Conservation (phyloP, 768 basidiomycete genomes). For the Suillus bovinus region DNA sequence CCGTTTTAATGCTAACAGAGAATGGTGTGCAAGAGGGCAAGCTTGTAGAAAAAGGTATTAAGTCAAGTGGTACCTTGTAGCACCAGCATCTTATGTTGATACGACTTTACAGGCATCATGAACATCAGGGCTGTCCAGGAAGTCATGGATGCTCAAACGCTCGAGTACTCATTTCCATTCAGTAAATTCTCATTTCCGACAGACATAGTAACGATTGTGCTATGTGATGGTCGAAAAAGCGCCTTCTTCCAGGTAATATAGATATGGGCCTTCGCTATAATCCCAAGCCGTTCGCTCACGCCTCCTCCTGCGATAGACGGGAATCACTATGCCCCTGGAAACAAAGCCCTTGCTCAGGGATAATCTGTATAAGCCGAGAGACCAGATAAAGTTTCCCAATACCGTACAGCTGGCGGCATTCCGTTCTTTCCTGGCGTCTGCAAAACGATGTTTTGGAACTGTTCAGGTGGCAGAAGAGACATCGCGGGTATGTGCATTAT, state of each 20-base stretch:
- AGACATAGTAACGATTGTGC: constrained; percentile 64
- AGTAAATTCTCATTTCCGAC: constrained; percentile 72
- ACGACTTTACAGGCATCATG: constrained; percentile 46
- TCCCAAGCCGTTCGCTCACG: neutral
- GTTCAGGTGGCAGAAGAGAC: constrained; percentile 53
- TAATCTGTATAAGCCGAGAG: constrained; percentile 49
- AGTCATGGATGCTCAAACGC: constrained; percentile 60
- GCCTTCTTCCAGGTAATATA: constrained; percentile 64
- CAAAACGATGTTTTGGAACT: constrained; percentile 47
- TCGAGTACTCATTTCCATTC: constrained; percentile 78
- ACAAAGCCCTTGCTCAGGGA: constrained; percentile 23
- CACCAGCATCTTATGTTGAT: neutral
- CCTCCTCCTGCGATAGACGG: constrained; percentile 46
- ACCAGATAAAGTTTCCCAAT: constrained; percentile 47
- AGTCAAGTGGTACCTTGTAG: neutral
- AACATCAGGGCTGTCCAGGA: constrained; percentile 68
- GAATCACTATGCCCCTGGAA: constrained; percentile 52
- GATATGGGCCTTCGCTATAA: neutral
- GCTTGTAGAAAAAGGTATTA: constrained; percentile 49
- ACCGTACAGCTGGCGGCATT: constrained; percentile 52
- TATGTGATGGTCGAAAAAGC: constrained; percentile 66
- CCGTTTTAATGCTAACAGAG: constrained; percentile 64
- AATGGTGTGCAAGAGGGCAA: constrained; percentile 66
- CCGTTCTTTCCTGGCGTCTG: constrained; percentile 59
- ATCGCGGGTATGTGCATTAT: constrained; percentile 50